These are phyloP conservation scores for Candida freyschussii DNA, from an alignment of 1,139 yeast genomes.

Conservation along the genomic window DNA sequence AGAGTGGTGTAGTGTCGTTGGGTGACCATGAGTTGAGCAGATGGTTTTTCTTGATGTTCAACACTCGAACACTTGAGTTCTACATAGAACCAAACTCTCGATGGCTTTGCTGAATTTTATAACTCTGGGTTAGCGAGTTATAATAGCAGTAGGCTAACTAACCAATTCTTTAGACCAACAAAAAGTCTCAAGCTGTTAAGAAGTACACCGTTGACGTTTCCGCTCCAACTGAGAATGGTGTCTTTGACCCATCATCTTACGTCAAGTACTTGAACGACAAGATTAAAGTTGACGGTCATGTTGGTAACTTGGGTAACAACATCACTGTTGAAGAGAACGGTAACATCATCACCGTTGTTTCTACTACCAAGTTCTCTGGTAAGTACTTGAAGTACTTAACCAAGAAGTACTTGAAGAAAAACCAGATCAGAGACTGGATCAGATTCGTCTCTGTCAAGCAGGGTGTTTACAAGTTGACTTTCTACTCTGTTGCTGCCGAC, in stretches of 20 bases:
- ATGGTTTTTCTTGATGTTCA: slow-evolving; percentile 1
- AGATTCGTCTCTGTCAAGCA: slow-evolving; percentile 97
- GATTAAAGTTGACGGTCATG: slow-evolving; percentile 96
- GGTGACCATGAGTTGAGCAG: no score
- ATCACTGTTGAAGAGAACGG: slow-evolving; percentile 83
- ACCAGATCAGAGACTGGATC: slow-evolving; percentile 99
- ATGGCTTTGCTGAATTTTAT: slow-evolving; percentile 49
- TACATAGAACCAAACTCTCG: slow-evolving; percentile 1
- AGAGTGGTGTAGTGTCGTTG: background rate
- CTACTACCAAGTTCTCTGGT: slow-evolving; percentile 97
- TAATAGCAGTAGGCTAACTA: slow-evolving; percentile 59
- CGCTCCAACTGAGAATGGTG: slow-evolving; percentile 97
- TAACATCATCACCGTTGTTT: slow-evolving; percentile 78
- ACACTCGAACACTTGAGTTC: no score
- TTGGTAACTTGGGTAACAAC: slow-evolving; percentile 96
- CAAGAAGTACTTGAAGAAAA: slow-evolving; percentile 99
- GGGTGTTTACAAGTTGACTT: slow-evolving; percentile 96
- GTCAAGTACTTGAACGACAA: slow-evolving; percentile 98
- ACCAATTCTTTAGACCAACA: slow-evolving; percentile 53
- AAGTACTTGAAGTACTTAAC: slow-evolving; percentile 99
- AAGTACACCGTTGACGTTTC: slow-evolving; percentile 95
- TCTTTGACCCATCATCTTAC: slow-evolving; percentile 95
- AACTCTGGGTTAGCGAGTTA: slow-evolving; percentile 24
- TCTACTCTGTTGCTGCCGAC: slow-evolving; percentile 98
- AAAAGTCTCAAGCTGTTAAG: slow-evolving; percentile 75